Base-by-base conservation (phyloP, 1,139 yeast genomes). In the Magnusiomyces tetraspermus region DNA sequence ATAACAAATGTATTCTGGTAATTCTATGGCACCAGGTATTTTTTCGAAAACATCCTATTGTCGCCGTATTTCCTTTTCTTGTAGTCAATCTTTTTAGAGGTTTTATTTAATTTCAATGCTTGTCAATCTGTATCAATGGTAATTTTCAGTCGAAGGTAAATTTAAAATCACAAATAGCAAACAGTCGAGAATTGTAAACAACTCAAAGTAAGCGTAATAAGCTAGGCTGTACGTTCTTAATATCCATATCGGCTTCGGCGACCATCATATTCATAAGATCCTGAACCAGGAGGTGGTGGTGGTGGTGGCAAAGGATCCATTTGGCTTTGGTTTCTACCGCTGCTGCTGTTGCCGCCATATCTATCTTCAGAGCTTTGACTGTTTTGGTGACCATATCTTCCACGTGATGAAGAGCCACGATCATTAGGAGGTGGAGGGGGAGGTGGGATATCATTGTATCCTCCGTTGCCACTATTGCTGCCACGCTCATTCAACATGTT, bases 261-360 rank as follows among this genome's bases (percentile, higher is more conserved):
- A 19, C 42, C 42, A 15, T 19, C 42, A 19, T 38, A 38, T 6
- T 38, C 42, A 38, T 38, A 38, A 6, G 45, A 42, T 23, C 45
- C 31, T 5, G 31, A 24, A 19, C 31, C 45, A 6, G 45, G 31
- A 42, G 45, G 45, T 10, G 45, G 45, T 23, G 45, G 45, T 42
- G 45, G 45, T 13, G 45, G 45, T 6, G 45, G 45, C 31, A 26
- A 42, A 11, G 45, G 45, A 17, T 26, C 45, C 31, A 23, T 26
- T 15, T 42, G 31, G 22, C 31, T 24, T 23, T 23, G 31, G 13
- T n/a, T n/a, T n/a, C n/a, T n/a, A n/a, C n/a, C n/a, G n/a, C n/a
- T n/a, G n/a, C n/a, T n/a, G n/a, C n/a, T n/a, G n/a, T 37, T 37
- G 41, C 41, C 17, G 19, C 45, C 45, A 42, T 26, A 24, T 42